A percentile compares a stretch with the other conserved stretches of the same genome.
Evolutionary conservation across 495 filamentous ascomycete genomes (phyloP).

Genomic region (Tuber magnatum): DNA sequence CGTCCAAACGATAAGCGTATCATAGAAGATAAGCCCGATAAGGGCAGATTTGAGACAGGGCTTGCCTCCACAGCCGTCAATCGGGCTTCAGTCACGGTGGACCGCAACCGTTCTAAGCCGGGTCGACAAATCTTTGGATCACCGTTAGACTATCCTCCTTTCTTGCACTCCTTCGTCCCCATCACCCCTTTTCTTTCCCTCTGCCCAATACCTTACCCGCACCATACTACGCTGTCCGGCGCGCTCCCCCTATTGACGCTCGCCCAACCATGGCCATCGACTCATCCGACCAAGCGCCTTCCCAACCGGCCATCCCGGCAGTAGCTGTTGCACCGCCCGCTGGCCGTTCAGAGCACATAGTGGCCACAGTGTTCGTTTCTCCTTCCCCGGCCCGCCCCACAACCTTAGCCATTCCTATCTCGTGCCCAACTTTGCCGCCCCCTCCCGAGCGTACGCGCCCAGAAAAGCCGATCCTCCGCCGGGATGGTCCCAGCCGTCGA

Average conservation of each 20-base stretch:
- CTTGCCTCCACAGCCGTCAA: neutral
- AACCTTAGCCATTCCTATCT: slow-evolving; percentile 48
- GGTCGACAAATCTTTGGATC: neutral
- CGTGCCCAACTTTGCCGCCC: slow-evolving; percentile 18
- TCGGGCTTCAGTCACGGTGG: neutral
- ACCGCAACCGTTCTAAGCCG: neutral
- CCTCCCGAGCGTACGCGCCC: slow-evolving; percentile 4
- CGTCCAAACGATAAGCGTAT: neutral
- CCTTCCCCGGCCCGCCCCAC: neutral
- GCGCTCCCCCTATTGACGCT: neutral
- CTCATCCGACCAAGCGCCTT: neutral
- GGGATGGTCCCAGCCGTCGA: slow-evolving; percentile 59
- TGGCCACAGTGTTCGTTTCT: neutral
- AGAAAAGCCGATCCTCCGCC: slow-evolving; percentile 41
- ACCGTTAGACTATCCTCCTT: neutral
- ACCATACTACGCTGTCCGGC: neutral
- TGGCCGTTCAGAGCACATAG: neutral
- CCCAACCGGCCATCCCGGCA: neutral
- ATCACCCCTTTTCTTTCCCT: neutral
- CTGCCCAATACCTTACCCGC: neutral
- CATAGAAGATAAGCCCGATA: neutral
- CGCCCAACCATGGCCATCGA: neutral
- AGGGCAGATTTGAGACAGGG: neutral
- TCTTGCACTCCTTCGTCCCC: neutral
- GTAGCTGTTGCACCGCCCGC: neutral